phyloP scores from a whole-genome alignment of 257 asterid species.

The Solanum paucissectum region DNA sequence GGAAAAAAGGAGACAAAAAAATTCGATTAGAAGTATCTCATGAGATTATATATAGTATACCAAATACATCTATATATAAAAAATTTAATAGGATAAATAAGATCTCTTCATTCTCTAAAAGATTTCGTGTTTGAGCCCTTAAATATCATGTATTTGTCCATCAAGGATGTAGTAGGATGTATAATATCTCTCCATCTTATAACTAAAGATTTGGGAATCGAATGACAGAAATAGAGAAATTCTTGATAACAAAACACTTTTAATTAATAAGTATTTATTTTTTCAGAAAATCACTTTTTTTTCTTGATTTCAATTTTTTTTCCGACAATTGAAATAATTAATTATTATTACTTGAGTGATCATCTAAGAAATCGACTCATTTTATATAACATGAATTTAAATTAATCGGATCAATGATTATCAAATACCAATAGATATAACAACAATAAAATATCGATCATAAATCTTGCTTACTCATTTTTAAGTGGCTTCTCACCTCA shows the following conservation, averaged over 20 bases:
- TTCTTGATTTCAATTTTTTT: too few species aligned
- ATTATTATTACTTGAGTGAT: neutral
- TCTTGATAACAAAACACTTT: neutral
- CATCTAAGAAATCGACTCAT: accelerated
- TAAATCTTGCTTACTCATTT: neutral
- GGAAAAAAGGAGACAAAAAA: neutral
- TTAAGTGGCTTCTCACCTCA: neutral
- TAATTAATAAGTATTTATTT: too few species aligned
- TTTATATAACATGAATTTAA: neutral
- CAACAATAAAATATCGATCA: neutral
- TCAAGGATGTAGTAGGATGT: neutral
- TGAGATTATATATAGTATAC: neutral
- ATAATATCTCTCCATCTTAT: neutral
- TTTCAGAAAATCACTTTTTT: neutral
- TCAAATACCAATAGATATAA: neutral
- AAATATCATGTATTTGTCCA: neutral
- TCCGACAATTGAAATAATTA: too few species aligned
- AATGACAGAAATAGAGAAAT: accelerated
- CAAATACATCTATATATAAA: neutral
- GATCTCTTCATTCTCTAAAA: neutral
- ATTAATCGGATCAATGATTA: neutral
- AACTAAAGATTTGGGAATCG: neutral
- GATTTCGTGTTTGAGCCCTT: neutral
- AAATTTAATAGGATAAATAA: neutral
- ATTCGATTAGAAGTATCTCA: neutral